Evolutionary conservation across 1,139 yeast genomes (phyloP).

Genomic region (Lodderomyces jiufengensis): DNA sequence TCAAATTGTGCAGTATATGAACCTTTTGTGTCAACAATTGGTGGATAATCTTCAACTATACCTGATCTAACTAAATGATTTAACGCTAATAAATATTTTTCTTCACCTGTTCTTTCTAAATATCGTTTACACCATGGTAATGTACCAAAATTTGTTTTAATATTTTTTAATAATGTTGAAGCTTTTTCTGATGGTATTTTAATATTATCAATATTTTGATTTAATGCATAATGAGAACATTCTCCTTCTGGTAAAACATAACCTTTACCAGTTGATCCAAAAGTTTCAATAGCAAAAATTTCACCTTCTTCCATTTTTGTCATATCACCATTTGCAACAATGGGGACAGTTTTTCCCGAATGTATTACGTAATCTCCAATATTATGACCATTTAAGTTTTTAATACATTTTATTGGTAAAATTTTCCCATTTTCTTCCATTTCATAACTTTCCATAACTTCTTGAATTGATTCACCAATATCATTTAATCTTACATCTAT

Average conservation of each 20-base stretch:
- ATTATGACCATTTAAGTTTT: constrained; percentile 92
- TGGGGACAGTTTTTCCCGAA: constrained; percentile 95
- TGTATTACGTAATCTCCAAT: constrained; percentile 82
- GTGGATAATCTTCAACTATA: constrained; percentile 91
- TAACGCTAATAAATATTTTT: constrained; percentile 84
- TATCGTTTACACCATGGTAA: constrained; percentile 96
- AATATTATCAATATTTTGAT: constrained; percentile 40
- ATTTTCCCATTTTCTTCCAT: constrained; percentile 84
- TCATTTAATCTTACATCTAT: constrained; percentile 94
- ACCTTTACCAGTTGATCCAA: constrained; percentile 95
- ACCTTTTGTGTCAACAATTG: constrained; percentile 80
- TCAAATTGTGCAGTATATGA: constrained; percentile 95
- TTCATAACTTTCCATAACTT: constrained; percentile 95
- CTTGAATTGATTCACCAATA: constrained; percentile 94
- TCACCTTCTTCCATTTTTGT: constrained; percentile 99
- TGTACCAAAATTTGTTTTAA: constrained; percentile 83
- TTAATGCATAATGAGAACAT: constrained; percentile 86
- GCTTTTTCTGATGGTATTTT: constrained; percentile 62
- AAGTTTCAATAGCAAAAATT: constrained; percentile 95
- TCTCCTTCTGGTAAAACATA: constrained; percentile 85
- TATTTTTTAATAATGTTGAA: constrained; percentile 58
- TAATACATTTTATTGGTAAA: constrained; percentile 81
- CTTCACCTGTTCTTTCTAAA: constrained; percentile 87
- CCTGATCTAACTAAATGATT: constrained; percentile 85
- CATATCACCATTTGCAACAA: constrained; percentile 86